These are phyloP conservation scores for Russula abietina DNA, from an alignment of 768 basidiomycete genomes.

Conservation along the genomic window DNA sequence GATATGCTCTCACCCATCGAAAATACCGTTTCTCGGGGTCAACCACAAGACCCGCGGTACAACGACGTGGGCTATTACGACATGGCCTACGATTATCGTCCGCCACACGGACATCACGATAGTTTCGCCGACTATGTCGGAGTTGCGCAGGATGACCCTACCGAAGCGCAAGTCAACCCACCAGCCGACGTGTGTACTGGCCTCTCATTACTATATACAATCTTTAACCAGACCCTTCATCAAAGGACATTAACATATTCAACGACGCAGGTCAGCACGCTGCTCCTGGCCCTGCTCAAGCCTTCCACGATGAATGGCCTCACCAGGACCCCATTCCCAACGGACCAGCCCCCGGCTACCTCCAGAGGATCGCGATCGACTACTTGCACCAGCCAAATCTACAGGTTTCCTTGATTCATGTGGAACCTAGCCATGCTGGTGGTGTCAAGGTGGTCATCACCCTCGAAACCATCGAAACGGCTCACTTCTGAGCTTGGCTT, in stretches of 20 bases:
- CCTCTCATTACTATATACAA: neutral
- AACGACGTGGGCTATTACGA: neutral
- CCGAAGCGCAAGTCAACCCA: too few relatives aligned
- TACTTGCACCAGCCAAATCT: neutral
- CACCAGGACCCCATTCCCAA: neutral
- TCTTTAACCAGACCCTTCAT: neutral
- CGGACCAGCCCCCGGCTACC: neutral
- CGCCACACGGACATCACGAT: neutral
- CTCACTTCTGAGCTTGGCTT: neutral
- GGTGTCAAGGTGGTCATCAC: neutral
- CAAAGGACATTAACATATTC: neutral
- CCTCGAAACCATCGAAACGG: neutral
- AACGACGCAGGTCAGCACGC: neutral
- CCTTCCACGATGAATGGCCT: neutral
- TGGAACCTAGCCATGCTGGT: neutral
- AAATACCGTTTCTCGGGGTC: neutral
- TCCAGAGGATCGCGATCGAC: neutral
- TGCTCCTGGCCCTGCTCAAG: neutral
- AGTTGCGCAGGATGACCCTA: too few relatives aligned
- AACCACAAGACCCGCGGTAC: neutral
- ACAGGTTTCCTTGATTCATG: neutral
- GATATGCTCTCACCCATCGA: neutral
- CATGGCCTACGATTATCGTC: neutral
- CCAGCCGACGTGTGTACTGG: neutral
- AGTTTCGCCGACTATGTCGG: too few relatives aligned